Evolutionary conservation across 495 filamentous ascomycete species (phyloP).

Genomic region (Penicillium macrosclerotiorum): DNA sequence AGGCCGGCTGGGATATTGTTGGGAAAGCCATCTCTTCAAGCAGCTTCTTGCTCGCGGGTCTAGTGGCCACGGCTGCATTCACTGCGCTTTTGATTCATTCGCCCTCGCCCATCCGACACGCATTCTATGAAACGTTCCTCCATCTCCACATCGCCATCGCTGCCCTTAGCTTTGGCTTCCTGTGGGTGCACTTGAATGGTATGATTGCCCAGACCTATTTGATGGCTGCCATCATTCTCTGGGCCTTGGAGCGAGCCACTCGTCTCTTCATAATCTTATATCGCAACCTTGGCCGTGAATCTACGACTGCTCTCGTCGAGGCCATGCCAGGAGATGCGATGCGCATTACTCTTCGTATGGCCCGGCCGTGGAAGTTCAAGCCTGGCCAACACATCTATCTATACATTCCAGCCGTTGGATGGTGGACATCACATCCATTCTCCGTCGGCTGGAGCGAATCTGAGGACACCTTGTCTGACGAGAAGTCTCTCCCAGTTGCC

Average conservation of each 20-base stretch:
- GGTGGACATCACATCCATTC: conserved; percentile 91
- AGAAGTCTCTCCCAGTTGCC: conserved; percentile 43
- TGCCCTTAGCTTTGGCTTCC: conserved; percentile 55
- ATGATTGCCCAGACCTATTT: conserved; percentile 66
- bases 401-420: conserved; percentile 70
- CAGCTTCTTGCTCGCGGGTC: conserved; percentile 57
- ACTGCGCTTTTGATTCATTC: conserved; percentile 63
- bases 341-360: conserved; percentile 77
- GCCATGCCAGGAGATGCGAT: conserved; percentile 77
- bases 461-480: conserved; percentile 32
- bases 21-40: conserved; percentile 42
- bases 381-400: conserved; percentile 90
- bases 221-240: conserved; percentile 65
- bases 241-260: conserved; percentile 70
- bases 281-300: conserved; percentile 62
- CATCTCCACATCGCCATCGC: conserved; percentile 74
- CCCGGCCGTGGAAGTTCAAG: conserved; percentile 70
- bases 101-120: conserved; percentile 76
- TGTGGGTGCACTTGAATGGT: conserved; percentile 71
- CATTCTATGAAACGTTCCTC: conserved; percentile 95
- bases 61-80: conserved; percentile 47
- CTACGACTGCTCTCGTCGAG: conserved; percentile 71
- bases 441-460: conserved; percentile 81
- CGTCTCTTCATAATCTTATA: conserved; percentile 69
- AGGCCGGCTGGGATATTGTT: conserved; percentile 62